Evolutionary conservation across 306 rosid genomes (phyloP).

Genomic region (Ziziphus jujuba): DNA sequence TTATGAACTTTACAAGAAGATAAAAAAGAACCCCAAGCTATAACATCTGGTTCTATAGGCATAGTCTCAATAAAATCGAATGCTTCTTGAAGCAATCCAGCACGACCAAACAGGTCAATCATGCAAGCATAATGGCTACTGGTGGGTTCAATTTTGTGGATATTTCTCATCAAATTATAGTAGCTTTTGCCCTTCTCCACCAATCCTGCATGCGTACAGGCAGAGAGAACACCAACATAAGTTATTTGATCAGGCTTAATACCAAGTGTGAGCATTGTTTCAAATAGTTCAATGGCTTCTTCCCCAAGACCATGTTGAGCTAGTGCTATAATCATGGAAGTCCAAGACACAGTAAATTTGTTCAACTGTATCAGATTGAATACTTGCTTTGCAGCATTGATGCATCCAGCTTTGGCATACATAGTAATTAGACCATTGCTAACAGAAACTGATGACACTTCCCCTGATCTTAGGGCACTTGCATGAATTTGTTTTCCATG

Average conservation of each 20-base stretch:
- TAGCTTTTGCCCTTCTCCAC: constrained; percentile 68
- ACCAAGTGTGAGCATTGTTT: constrained; percentile 62
- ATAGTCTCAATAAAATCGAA: constrained; percentile 50
- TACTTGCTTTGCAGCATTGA: constrained; percentile 60
- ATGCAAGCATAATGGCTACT: constrained; percentile 78
- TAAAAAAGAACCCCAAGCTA: constrained; percentile 86
- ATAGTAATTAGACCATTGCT: constrained; percentile 74
- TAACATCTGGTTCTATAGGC: constrained; percentile 78
- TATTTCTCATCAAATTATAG: constrained; percentile 64
- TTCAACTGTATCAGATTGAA: constrained; percentile 44
- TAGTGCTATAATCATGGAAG: constrained; percentile 80
- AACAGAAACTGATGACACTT: constrained; percentile 67
- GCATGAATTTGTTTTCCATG: constrained; percentile 88
- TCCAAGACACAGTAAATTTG: constrained; percentile 68
- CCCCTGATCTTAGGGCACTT: constrained; percentile 57
- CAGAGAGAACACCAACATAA: constrained; percentile 81
- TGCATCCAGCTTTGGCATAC: constrained; percentile 86
- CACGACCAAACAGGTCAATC: constrained; percentile 78
- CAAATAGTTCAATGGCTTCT: constrained; percentile 77
- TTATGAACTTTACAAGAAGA: constrained; percentile 74
- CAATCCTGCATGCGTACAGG: constrained; percentile 79
- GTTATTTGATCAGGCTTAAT: constrained; percentile 81
- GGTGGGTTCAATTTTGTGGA: constrained; percentile 75
- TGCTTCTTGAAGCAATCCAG: constrained; percentile 87
- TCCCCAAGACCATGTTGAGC: constrained; percentile 91